phyloP scores from a whole-genome alignment of 306 rosid genomes.

The Prunus padus region DNA sequence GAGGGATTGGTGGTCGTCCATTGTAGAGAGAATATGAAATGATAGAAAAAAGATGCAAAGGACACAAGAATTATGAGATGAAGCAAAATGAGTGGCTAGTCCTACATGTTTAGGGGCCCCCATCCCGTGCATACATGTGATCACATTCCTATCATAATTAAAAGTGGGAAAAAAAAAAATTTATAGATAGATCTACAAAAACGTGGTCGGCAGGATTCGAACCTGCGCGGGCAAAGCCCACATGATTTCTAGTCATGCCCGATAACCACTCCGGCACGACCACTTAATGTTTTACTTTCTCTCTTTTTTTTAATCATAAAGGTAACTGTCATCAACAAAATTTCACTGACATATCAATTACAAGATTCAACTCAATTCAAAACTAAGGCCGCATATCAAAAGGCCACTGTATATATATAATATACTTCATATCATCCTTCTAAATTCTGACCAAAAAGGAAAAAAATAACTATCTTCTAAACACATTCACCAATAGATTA shows the following conservation, averaged over 20 bases:
- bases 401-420: no score
- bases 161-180: not conserved
- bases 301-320: no score
- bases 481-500: no score
- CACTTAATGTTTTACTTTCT: no score
- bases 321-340: not conserved
- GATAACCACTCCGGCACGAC: no score
- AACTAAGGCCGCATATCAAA: not conserved
- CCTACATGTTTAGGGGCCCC: not conserved
- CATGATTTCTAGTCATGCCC: no score
- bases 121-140: not conserved
- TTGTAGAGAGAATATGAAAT: not conserved
- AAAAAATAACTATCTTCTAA: no score
- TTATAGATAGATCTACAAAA: not conserved
- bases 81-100: conserved; percentile 3
- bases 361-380: not conserved
- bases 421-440: no score
- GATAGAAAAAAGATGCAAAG: not conserved
- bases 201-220: no score
- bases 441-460: no score
- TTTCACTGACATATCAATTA: not conserved
- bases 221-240: no score
- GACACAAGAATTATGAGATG: not conserved
- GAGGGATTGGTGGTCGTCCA: not conserved
- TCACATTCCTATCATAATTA: not conserved